Percentiles rank a stretch among this genome's conserved stretches.
phyloP scores from a whole-genome alignment of 176 grass and related monocot genomes.

The barley (Hordeum vulgare) region DNA sequence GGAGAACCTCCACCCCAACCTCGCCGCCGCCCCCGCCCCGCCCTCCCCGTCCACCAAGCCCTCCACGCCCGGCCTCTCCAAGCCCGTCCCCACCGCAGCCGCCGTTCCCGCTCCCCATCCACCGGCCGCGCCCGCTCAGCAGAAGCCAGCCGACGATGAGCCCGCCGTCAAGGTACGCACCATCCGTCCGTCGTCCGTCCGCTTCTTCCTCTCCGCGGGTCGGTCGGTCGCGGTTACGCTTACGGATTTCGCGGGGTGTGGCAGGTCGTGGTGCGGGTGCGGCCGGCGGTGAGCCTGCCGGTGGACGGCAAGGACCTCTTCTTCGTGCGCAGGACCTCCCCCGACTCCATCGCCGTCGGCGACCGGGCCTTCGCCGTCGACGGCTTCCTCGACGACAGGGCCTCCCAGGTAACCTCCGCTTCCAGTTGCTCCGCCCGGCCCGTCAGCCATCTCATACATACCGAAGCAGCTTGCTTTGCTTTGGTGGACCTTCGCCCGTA shows the following conservation, averaged over 20 bases:
- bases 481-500: neutral
- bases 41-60: constrained; percentile 25
- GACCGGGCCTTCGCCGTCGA: constrained; percentile 53
- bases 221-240: neutral
- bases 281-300: constrained; percentile 32
- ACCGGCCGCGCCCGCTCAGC: neutral
- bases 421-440: neutral
- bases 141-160: neutral
- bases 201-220: neutral
- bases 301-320: constrained; percentile 44
- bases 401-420: constrained; percentile 46
- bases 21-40: neutral
- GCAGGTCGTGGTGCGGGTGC: constrained; percentile 47
- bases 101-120: neutral
- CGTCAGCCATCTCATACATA: neutral
- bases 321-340: constrained; percentile 41
- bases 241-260: neutral
- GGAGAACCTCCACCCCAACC: constrained; percentile 50
- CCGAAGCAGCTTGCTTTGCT: neutral
- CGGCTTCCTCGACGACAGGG: constrained; percentile 65
- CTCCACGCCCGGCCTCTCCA: neutral
- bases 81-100: neutral
- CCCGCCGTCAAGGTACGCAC: constrained; percentile 34
- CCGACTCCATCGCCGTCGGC: constrained; percentile 47
- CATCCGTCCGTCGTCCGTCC: neutral